Evolutionary conservation across 2,329 filamentous ascomycete species (phyloP).

Genomic region (Cladosporium sp.): DNA sequence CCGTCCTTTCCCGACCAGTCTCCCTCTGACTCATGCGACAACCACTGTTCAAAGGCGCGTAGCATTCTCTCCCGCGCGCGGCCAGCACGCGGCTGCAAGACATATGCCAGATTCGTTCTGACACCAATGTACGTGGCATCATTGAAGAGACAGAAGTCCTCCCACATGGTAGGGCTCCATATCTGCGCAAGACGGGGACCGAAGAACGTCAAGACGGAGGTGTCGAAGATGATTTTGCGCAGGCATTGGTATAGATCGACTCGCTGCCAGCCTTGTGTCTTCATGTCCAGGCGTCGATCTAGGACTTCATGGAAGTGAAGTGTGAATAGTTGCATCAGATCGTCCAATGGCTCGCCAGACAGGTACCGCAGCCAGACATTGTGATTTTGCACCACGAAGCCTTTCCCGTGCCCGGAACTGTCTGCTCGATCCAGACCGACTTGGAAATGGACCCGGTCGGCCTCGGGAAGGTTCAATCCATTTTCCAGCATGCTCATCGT

Average conservation of each 20-base stretch:
- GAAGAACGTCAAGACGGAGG: slow-evolving; percentile 21
- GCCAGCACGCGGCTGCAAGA: slow-evolving; percentile 15
- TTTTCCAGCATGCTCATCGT: slow-evolving; percentile 22
- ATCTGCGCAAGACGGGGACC: slow-evolving; percentile 15
- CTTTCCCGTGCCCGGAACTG: background rate
- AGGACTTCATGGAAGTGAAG: slow-evolving; percentile 16
- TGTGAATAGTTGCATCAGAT: slow-evolving; percentile 21
- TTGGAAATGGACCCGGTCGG: slow-evolving; percentile 18
- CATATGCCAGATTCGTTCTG: slow-evolving; percentile 18
- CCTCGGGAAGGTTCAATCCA: slow-evolving; percentile 13
- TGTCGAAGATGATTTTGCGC: slow-evolving; percentile 20
- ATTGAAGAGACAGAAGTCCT: slow-evolving; percentile 20
- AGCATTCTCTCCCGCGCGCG: slow-evolving; percentile 20
- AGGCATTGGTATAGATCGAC: slow-evolving; percentile 19
- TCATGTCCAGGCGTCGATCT: slow-evolving; percentile 7
- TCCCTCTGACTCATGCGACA: background rate
- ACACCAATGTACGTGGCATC: slow-evolving; percentile 21
- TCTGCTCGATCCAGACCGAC: slow-evolving; percentile 3
- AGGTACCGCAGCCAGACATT: slow-evolving; percentile 22
- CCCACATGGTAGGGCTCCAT: slow-evolving; percentile 21
- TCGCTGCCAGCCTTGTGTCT: slow-evolving; percentile 3
- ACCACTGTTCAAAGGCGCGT: slow-evolving; percentile 20
- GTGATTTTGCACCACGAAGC: slow-evolving; percentile 21
- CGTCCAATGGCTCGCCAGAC: slow-evolving; percentile 19
- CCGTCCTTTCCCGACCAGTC: slow-evolving; percentile 16